Evolutionary conservation across 495 filamentous ascomycete species (phyloP), one percentile per base, ranked within the genome.

Genomic region (Penicillium ucsense): DNA sequence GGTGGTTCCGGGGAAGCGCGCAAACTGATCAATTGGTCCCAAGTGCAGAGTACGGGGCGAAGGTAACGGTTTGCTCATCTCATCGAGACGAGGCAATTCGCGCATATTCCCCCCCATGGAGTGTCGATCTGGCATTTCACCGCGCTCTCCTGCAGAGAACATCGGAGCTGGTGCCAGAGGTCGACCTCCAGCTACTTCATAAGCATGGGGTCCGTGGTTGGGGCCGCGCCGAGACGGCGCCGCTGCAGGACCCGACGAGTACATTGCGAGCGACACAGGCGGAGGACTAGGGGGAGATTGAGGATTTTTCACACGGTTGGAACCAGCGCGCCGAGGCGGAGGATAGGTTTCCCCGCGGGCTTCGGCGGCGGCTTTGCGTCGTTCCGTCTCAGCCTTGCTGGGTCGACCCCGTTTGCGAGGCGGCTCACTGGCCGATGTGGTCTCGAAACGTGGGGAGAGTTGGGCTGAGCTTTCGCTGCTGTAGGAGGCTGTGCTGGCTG

Each of bases 351-450:
- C 71, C n/a, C 73, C 73, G 9, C 73, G 71, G 12, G 66, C 65
- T 56, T 77, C 73, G 38, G 76, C 74, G 40, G 70, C 74, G 35
- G 64, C 65, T 50, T 73, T 73, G 45, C 72, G 67, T 20, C 70
- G 65, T 49, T 80, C 75, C 4, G 68, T 61, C 46, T 80, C 78
- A 42, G 70, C 72, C 59, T 81, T 81, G 51, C 70, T 78, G 42
- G 79, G 79, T 8, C 79, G 71, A 10, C 79, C 79, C 38, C 82
- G 71, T 69, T 83, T 83, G 46, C 75, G 74, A 34, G 71, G 72
- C 9, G 65, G 71, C 32, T 75, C 72, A 28, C 60, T 59, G 48
- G 53, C 47, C 20, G 47, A 33, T 6, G 45, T 41, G 5, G 45
- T 53, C 29, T 61, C 58, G 38, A 64, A 53, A 28, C 59, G 51